Percentiles rank a stretch among this genome's conserved stretches.
Conservation (phyloP, 106 monocot genomes). For the Dendrobium huoshanense region DNA sequence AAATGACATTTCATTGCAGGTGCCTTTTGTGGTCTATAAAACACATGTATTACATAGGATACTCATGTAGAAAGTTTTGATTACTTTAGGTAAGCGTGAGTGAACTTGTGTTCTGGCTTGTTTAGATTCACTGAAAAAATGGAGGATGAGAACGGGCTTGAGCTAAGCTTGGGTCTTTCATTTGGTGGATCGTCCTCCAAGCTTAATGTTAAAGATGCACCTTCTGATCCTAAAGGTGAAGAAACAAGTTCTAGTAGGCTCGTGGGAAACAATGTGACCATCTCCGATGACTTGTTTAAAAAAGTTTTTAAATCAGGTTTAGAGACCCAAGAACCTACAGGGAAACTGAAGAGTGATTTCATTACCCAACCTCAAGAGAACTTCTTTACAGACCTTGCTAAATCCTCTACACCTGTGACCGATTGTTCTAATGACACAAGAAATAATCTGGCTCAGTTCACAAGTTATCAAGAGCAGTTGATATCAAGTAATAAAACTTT, state of each 20-base stretch:
- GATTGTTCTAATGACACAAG: conserved; percentile 20
- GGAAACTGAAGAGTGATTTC: conserved; percentile 25
- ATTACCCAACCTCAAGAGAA: conserved; percentile 28
- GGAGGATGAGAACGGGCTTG: conserved; percentile 87
- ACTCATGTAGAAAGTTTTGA: background rate
- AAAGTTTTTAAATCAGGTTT: conserved; percentile 27
- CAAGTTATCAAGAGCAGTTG: conserved; percentile 38
- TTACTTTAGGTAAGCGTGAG: background rate
- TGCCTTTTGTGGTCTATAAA: background rate
- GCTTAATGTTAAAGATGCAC: conserved; percentile 38
- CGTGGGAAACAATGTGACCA: conserved; percentile 12
- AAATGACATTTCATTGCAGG: background rate
- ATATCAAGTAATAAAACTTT: conserved; percentile 27
- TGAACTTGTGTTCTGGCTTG: background rate
- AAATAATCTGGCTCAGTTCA: conserved; percentile 21
- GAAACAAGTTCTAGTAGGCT: conserved; percentile 44
- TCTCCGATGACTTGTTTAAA: conserved; percentile 31
- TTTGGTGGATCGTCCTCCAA: conserved; percentile 67
- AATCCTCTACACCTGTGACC: conserved; percentile 10
- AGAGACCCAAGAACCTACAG: conserved; percentile 27
- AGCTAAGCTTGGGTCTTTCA: conserved; percentile 89
- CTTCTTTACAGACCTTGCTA: conserved; percentile 46
- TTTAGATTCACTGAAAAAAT: conserved; percentile 22
- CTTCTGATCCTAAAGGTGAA: conserved; percentile 37
- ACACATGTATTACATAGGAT: background rate